These are phyloP conservation scores for Rhazya stricta DNA, from an alignment of 257 asterid genomes.

Conservation along the genomic window DNA sequence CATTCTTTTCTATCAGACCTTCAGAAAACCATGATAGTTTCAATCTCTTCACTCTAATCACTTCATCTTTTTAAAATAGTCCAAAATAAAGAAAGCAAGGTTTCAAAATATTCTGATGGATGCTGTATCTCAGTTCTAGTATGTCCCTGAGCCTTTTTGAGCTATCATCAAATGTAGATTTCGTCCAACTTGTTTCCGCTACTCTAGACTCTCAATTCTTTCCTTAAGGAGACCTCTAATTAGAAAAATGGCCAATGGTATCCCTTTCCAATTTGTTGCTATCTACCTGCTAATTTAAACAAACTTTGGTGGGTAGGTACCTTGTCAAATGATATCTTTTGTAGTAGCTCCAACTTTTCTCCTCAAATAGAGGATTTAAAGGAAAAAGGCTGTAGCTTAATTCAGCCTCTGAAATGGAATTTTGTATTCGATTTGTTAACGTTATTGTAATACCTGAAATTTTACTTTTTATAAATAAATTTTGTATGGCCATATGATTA, in stretches of 20 bases:
- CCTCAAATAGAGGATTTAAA: background rate
- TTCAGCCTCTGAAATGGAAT: background rate
- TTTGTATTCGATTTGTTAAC: background rate
- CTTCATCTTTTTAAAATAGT: slow-evolving; percentile 17
- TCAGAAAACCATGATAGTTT: slow-evolving; percentile 25
- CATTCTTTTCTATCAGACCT: background rate
- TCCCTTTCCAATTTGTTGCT: background rate
- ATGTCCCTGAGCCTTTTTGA: background rate
- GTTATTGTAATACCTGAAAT: too few relatives aligned
- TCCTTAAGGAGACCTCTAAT: background rate
- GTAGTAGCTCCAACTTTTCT: background rate
- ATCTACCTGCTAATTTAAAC: background rate
- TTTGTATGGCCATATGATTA: too few relatives aligned
- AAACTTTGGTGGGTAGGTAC: background rate
- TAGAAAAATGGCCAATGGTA: background rate
- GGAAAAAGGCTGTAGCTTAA: background rate
- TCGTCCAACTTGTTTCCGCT: too few relatives aligned
- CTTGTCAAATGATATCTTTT: background rate
- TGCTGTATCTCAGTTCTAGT: slow-evolving; percentile 23
- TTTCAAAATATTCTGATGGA: slow-evolving; percentile 20
- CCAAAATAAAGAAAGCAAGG: slow-evolving; percentile 25
- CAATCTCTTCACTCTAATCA: slow-evolving; percentile 8
- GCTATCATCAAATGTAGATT: too few relatives aligned
- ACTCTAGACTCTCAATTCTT: too few relatives aligned
- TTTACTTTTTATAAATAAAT: too few relatives aligned